phyloP scores from a whole-genome alignment of 345 rosid species.

The Eutrema yunnanense region DNA sequence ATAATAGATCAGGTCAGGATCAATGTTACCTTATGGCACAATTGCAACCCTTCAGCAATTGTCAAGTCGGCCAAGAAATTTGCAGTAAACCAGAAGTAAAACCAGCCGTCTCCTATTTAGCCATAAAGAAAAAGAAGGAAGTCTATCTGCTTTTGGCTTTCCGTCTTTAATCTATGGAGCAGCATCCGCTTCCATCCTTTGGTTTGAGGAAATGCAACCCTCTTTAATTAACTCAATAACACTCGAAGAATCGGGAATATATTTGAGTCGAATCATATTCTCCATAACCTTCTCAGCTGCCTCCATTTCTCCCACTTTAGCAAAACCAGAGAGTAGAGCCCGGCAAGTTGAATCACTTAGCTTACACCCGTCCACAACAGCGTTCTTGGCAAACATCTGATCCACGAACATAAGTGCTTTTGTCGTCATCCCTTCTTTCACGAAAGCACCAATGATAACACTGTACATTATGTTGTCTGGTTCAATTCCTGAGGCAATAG shows the following conservation, averaged over 20 bases:
- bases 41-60: background rate
- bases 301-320: constrained; percentile 37
- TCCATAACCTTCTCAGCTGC: constrained; percentile 49
- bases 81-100: background rate
- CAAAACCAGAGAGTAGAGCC: constrained; percentile 39
- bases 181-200: constrained; percentile 20
- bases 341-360: constrained; percentile 47
- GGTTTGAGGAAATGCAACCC: constrained; percentile 15
- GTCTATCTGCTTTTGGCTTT: background rate
- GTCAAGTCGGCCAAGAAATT: background rate
- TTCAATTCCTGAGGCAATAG: constrained; percentile 48
- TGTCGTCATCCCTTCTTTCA: constrained; percentile 46
- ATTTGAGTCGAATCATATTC: constrained; percentile 41
- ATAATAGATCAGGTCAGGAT: background rate
- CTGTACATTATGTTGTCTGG: constrained; percentile 56
- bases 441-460: constrained; percentile 44
- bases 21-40: background rate
- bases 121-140: background rate
- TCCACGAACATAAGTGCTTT: constrained; percentile 45
- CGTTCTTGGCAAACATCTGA: constrained; percentile 41
- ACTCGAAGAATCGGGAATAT: constrained; percentile 43
- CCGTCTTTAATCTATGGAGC: constrained; percentile 6
- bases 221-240: constrained; percentile 21
- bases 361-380: constrained; percentile 36
- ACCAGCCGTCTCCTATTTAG: background rate